Percentiles rank a stretch among this genome's conserved stretches.
Evolutionary conservation across 345 rosid species (phyloP).

Genomic region (Xanthoceras sorbifolium): DNA sequence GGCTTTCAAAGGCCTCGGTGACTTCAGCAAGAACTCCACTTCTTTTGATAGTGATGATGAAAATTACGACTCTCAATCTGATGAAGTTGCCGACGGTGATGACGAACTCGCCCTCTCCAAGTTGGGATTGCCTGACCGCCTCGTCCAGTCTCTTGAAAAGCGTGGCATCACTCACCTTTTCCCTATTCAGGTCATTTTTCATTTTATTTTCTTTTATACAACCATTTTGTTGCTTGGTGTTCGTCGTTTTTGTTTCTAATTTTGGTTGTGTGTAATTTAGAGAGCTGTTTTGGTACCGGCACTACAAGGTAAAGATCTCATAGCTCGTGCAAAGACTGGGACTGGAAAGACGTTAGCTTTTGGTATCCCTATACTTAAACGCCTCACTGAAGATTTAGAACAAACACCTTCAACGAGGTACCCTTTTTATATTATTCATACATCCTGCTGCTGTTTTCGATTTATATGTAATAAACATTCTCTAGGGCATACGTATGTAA

Average conservation of each 20-base stretch:
- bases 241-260: background rate
- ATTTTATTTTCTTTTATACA: background rate
- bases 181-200: conserved; percentile 74
- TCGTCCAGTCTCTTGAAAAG: conserved; percentile 66
- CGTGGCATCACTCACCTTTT: conserved; percentile 93
- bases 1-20: conserved; percentile 74
- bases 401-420: conserved; percentile 55
- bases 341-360: conserved; percentile 99
- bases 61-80: conserved; percentile 16
- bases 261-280: conserved; percentile 29
- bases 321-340: conserved; percentile 98
- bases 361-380: conserved; percentile 88
- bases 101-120: conserved; percentile 75
- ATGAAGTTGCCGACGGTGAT: conserved; percentile 18
- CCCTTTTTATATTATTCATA: background rate
- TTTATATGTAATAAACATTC: too few species aligned
- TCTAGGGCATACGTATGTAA: too few species aligned
- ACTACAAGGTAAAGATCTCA: conserved; percentile 80
- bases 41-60: conserved; percentile 30
- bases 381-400: conserved; percentile 64
- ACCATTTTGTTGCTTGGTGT: background rate
- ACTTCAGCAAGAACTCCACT: conserved; percentile 28
- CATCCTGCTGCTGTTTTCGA: too few species aligned
- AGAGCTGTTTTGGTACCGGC: conserved; percentile 93
- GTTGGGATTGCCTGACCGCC: conserved; percentile 71